Base-by-base conservation (phyloP, 1,284 basidiomycete species). In the Malassezia globosa region DNA sequence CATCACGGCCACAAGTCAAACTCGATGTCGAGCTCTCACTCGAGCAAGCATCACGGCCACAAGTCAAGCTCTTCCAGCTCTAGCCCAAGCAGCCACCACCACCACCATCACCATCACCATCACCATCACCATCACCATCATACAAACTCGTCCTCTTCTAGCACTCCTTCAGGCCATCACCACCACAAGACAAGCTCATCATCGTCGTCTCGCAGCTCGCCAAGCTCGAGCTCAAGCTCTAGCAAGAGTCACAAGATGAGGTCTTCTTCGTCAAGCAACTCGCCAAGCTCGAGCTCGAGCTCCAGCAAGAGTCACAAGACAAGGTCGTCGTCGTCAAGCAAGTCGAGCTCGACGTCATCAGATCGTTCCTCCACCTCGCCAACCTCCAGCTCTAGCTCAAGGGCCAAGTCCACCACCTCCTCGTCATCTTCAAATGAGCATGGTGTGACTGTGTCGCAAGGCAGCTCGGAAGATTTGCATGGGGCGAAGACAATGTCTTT, bases 371-470 rank as follows among this genome's bases (percentile, higher is more conserved):
- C 39, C 16, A 16, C 10, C n/a, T 27, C 31, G 31, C 31, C 41
- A 3, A 34, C 29, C 13, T 34, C 41, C 29, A 13, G 19, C 10
- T 5, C 41, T 19, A 5, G 2, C 34, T 11, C 34, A 35, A 24
- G 14, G 24, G 19, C 21, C 5, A 36, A 16, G 29, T 19, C 26
- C 19, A 19, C 26, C 27, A n/a, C 41, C 21, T n/a, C n/a, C 21
- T 43, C 41, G 19, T 24, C 29, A 4, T 27, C 41, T n/a, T 35
- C 33, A 22, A 38, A 27, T 7, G 23, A 25, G 24, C 41, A 42
- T 22, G 47, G 24, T 5, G 34, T 37, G 19, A 25, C 41, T 10
- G 47, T 42, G 34, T 48, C 47, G 33, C 39, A 48, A 37, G 47
- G 40, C 39, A 48, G 47, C 33, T 42, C 47, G 3, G 34, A 34